Conservation (phyloP, 2,329 filamentous ascomycete species). For the Dothideomycetes sp. region DNA sequence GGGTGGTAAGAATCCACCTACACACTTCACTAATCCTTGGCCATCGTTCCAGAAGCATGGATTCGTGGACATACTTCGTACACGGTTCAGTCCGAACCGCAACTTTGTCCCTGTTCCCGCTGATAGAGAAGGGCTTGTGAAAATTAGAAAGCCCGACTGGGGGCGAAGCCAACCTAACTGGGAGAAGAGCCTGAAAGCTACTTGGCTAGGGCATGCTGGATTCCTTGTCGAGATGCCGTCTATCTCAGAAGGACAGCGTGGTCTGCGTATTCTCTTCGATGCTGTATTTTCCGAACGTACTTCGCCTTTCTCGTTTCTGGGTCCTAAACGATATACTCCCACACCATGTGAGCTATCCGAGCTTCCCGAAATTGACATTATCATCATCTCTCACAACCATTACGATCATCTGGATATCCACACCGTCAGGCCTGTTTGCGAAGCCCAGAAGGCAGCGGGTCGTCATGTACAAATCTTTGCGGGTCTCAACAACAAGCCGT, state of each 20-base stretch:
- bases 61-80: conserved; percentile 20
- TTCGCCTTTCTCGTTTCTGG: conserved; percentile 33
- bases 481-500: conserved; percentile 27
- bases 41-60: conserved; percentile 25
- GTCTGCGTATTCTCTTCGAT: conserved; percentile 39
- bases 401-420: conserved; percentile 44
- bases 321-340: conserved; percentile 41
- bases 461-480: conserved; percentile 31
- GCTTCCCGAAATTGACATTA: conserved; percentile 39
- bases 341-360: conserved; percentile 39
- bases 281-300: conserved; percentile 42
- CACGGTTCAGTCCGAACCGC: conserved; percentile 27
- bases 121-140: conserved; percentile 29
- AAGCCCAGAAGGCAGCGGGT: conserved; percentile 20
- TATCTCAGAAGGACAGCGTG: conserved; percentile 18
- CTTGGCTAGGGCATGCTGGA: conserved; percentile 42
- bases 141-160: conserved; percentile 31
- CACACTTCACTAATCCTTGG: conserved; percentile 40
- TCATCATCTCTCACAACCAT: conserved; percentile 45
- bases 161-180: conserved; percentile 12
- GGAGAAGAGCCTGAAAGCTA: conserved; percentile 28
- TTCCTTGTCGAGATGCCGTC: conserved; percentile 35
- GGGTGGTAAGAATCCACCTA: conserved; percentile 31
- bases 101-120: conserved; percentile 37
- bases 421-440: conserved; percentile 31